These are phyloP conservation scores for Amoeboradix gromovi DNA, from an alignment of 371 early-diverging fungal genomes.

Conservation along the genomic window DNA sequence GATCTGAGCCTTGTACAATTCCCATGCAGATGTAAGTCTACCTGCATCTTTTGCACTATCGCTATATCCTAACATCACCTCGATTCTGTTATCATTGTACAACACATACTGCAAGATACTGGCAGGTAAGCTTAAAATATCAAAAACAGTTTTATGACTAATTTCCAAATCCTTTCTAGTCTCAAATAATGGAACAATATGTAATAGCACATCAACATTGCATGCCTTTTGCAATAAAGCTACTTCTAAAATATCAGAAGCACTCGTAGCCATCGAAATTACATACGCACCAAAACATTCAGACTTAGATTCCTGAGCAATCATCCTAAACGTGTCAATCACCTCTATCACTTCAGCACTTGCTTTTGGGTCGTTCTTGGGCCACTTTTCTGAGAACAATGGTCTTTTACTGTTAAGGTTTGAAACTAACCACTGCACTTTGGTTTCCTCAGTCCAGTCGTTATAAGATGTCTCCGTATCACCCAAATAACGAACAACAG, in stretches of 20 bases:
- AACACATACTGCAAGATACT: too few relatives aligned
- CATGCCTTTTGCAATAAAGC: conserved; percentile 7
- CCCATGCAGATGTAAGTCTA: conserved; percentile 8
- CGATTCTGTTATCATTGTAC: conserved; percentile 1
- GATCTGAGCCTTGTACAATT: conserved; percentile 6
- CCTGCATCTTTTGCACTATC: conserved; percentile 9
- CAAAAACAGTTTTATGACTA: conserved; percentile 4
- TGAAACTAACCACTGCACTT: conserved; percentile 3
- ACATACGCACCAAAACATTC: conserved; percentile 8
- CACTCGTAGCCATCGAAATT: conserved; percentile 7
- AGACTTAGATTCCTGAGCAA: conserved; percentile 3
- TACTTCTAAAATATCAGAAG: conserved; percentile 9
- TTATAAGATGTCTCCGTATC: too few relatives aligned
- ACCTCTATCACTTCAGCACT: conserved; percentile 7
- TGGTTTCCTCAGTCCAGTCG: conserved; percentile 7
- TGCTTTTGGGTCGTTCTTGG: background rate
- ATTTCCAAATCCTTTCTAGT: conserved; percentile 9
- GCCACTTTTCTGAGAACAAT: conserved; percentile 6
- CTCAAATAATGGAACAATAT: conserved; percentile 9
- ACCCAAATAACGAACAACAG: conserved; percentile 6
- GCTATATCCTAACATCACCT: conserved; percentile 10
- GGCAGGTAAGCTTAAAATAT: too few relatives aligned
- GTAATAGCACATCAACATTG: conserved; percentile 4
- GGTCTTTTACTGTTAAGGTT: conserved; percentile 7
- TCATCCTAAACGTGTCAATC: conserved; percentile 6